Percentiles rank a stretch among this genome's conserved stretches.
phyloP scores from a whole-genome alignment of 139 green algal genomes.

The Yamagishiella unicocca region DNA sequence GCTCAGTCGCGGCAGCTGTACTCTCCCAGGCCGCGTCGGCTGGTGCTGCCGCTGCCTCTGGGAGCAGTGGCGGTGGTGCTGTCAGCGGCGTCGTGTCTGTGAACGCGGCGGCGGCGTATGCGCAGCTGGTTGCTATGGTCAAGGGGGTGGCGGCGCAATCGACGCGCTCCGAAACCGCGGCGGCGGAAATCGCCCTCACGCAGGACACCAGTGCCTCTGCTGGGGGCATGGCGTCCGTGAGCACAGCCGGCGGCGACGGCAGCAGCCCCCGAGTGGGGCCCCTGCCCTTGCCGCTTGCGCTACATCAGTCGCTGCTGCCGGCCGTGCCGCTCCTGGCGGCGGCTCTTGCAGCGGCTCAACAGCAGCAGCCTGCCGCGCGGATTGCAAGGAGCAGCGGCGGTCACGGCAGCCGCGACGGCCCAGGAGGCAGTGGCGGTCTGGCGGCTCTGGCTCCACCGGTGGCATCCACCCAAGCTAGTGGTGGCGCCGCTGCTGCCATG shows the following conservation, averaged over 20 bases:
- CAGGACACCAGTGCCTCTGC: neutral
- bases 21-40: neutral
- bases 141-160: neutral
- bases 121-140: constrained; percentile 1
- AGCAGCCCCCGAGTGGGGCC: neutral
- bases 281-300: neutral
- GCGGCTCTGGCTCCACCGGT: neutral
- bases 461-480: neutral
- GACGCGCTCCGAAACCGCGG: neutral
- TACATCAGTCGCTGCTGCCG: no score
- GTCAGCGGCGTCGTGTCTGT: neutral
- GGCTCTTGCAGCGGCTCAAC: neutral
- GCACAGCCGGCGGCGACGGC: neutral
- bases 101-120: constrained; percentile 1
- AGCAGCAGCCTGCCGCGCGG: neutral
- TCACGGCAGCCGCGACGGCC: no score
- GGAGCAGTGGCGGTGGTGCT: neutral
- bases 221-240: neutral
- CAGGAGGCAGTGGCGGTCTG: no score
- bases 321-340: neutral
- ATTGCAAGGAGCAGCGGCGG: neutral
- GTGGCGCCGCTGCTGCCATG: neutral
- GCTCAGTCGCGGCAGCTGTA: neutral
- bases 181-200: neutral
- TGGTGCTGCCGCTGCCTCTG: neutral